Conservation (phyloP, 2,329 filamentous ascomycete species). For the Aureobasidium sp. region DNA sequence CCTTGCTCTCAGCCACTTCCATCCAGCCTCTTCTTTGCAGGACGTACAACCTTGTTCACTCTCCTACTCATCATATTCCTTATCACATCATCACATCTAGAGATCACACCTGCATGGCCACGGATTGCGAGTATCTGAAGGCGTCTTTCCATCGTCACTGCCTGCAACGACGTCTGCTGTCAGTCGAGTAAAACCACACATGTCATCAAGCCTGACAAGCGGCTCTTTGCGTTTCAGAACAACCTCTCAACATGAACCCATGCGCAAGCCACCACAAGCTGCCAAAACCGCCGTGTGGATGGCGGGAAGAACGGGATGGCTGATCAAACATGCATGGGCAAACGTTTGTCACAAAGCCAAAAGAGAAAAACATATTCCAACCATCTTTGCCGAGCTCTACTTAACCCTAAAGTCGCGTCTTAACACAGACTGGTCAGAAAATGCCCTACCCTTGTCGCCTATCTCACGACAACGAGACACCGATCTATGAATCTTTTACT, state of each 20-base stretch:
- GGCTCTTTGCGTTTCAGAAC: constrained; percentile 7
- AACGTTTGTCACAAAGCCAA: background rate
- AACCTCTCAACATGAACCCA: constrained; percentile 2
- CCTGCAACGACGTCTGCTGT: background rate
- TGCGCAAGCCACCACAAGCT: constrained; percentile 1
- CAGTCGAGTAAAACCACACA: background rate
- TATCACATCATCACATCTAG: background rate
- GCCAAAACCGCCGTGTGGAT: background rate
- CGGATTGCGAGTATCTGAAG: background rate
- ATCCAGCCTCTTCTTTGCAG: background rate
- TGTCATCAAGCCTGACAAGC: background rate
- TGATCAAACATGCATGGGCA: constrained; percentile 1
- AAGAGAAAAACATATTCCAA: background rate
- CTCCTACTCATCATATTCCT: background rate
- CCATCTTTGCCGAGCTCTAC: background rate
- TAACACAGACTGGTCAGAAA: background rate
- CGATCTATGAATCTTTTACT: background rate
- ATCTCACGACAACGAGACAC: background rate
- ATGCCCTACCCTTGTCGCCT: background rate
- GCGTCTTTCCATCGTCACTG: background rate
- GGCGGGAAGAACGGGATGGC: background rate
- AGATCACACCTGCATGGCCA: background rate
- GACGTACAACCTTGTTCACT: background rate
- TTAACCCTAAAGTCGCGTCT: background rate
- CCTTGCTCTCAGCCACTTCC: background rate